Evolutionary conservation across 345 rosid species (phyloP), one percentile per base, ranked within the genome.

Genomic region (Arabidopsis suecica): DNA sequence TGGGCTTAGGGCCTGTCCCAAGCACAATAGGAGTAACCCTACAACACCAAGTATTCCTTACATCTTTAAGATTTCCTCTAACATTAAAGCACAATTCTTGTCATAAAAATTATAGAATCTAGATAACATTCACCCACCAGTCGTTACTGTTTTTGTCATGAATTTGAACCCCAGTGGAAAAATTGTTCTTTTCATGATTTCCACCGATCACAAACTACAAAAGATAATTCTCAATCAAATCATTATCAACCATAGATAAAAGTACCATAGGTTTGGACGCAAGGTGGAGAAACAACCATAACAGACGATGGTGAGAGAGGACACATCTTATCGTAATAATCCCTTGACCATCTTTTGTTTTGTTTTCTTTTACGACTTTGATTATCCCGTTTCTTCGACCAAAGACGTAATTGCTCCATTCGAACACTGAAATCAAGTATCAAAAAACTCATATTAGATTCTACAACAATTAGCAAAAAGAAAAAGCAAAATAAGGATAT

Each of bases 21-120:
- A 84, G 74, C 53, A 91, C 94, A 48, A 63, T 61, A 18, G 97
- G 89, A 79, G 59, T 65, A 54, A 78, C 71, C 86, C 98, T 91
- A 73, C 53, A 80, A 57, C 68, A 74, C 13, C 37, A 59, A 70
- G 4, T 33, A 25, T 33, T 58, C 47, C 28, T 36, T 53, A 58
- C 48, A 74, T 68, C 53, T 73, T 45, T 28, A 61, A 58, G 59
- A 37, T 33, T 73, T 30, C 57, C 9, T 16, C 36, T 53, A 4
- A n/a, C 37, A 50, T 30, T 0, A 78, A 70, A 61, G 42, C 28
- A 16, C 38, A 49, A 25, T 38, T 56, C 47, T 28, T 49, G 68
- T 57, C 40, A 16, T 13, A 11, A 14, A 18, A 47, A 2, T 14
- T 1, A 18, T 11, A 42, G 44, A 61, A 32, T 3, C 20, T 9